Evolutionary conservation across 1,139 yeast genomes (phyloP).

Genomic region (Zhuliangozyma blackwelliae): DNA sequence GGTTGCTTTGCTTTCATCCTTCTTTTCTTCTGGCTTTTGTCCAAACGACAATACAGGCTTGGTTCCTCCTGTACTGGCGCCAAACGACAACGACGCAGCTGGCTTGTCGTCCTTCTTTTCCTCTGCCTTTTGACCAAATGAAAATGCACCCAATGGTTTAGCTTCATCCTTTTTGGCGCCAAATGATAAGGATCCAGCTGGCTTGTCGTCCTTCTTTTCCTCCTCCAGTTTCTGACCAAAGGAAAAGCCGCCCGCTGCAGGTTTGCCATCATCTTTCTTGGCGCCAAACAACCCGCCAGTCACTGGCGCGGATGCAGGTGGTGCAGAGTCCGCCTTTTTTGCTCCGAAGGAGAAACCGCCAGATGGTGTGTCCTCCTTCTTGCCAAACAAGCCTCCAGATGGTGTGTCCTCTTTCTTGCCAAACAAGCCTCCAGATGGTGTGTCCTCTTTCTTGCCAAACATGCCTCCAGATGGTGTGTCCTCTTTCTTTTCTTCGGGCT

Average conservation of each 20-base stretch:
- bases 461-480: conserved; percentile 15
- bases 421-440: conserved; percentile 10
- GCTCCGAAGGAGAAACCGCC: conserved; percentile 21
- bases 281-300: conserved; percentile 19
- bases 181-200: conserved; percentile 4
- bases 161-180: conserved; percentile 18
- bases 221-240: conserved; percentile 18
- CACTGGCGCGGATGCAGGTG: conserved; percentile 7
- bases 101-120: conserved; percentile 18
- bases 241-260: conserved; percentile 11
- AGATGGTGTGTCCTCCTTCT: conserved; percentile 12
- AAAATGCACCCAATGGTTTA: conserved; percentile 9
- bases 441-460: conserved; percentile 20
- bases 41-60: conserved; percentile 17
- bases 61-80: conserved; percentile 21
- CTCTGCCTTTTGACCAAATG: conserved; percentile 21
- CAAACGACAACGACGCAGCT: conserved; percentile 19
- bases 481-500: conserved; percentile 17
- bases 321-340: conserved; percentile 12
- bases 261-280: conserved; percentile 15
- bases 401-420: conserved; percentile 18
- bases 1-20: conserved; percentile 12
- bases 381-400: conserved; percentile 18
- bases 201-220: conserved; percentile 13
- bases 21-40: conserved; percentile 17